phyloP scores from a whole-genome alignment of 139 green algal genomes.

The Coelastrella sp. region DNA sequence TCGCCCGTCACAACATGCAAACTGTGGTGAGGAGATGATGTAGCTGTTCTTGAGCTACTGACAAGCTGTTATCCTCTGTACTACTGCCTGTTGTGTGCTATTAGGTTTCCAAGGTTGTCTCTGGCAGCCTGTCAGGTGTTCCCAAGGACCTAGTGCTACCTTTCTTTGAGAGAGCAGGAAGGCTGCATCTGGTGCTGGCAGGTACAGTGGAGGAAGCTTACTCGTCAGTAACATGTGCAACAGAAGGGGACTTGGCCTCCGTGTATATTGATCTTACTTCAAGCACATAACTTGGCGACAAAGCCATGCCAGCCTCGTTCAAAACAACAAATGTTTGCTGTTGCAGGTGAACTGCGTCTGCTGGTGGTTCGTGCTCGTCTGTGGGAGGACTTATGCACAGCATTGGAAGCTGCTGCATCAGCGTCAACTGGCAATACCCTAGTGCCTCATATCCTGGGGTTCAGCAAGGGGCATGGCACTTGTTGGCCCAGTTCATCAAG shows the following conservation, averaged over 20 bases:
- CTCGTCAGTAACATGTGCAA: no score
- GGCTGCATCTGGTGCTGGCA: conserved; percentile 27
- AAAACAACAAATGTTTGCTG: background rate
- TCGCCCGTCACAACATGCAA: no score
- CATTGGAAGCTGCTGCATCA: conserved; percentile 20
- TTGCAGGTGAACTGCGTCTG: conserved; percentile 61
- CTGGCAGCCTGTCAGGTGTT: conserved; percentile 48
- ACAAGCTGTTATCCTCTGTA: background rate
- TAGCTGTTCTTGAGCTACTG: no score
- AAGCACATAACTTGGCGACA: no score
- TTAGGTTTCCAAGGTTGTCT: conserved; percentile 45
- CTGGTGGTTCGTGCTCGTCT: conserved; percentile 60
- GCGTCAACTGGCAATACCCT: background rate
- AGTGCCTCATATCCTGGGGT: conserved; percentile 27
- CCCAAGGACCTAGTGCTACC: conserved; percentile 63
- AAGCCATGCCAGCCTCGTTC: background rate
- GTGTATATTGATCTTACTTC: no score
- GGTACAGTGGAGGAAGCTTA: no score
- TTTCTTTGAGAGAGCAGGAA: conserved; percentile 55
- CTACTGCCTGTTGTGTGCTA: conserved; percentile 31
- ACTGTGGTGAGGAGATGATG: no score
- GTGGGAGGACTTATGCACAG: conserved; percentile 23
- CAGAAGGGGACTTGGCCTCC: no score
- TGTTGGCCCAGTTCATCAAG: background rate
- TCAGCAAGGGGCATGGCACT: background rate